These are phyloP conservation scores for Trichoderma hamatum DNA, from an alignment of 2,329 filamentous ascomycete genomes.

Conservation along the genomic window DNA sequence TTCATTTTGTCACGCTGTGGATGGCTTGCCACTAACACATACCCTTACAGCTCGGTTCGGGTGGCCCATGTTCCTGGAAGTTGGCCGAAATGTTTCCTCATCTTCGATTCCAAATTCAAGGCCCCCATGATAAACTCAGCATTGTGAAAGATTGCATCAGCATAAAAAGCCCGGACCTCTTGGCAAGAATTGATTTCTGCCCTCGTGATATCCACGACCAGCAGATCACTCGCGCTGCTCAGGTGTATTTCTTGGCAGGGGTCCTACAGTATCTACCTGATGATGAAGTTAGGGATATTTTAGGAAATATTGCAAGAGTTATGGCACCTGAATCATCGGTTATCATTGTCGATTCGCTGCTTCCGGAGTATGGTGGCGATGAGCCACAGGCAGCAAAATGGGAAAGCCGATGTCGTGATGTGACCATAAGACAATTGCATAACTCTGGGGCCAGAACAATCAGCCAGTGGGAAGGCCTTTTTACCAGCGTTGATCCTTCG, in stretches of 20 bases:
- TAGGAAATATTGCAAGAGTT: conserved; percentile 17
- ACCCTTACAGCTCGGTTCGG: neutral
- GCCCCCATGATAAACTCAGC: neutral
- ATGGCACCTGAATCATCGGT: neutral
- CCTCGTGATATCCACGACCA: neutral
- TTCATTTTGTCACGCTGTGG: too few species aligned
- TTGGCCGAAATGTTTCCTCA: neutral
- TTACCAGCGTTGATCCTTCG: too few species aligned
- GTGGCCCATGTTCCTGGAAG: neutral
- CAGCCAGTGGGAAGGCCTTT: neutral
- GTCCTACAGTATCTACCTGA: conserved; percentile 55
- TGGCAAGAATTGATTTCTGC: neutral
- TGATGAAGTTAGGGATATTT: conserved; percentile 38
- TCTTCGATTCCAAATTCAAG: neutral
- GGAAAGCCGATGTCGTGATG: neutral
- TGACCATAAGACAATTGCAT: conserved; percentile 16
- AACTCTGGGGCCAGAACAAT: conserved; percentile 7
- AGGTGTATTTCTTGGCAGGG: conserved; percentile 33
- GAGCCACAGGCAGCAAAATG: neutral
- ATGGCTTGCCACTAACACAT: neutral
- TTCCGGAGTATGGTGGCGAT: neutral
- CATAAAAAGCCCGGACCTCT: neutral
- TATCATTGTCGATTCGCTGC: conserved; percentile 3
- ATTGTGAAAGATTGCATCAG: neutral
- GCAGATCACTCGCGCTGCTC: neutral